These are phyloP conservation scores for Claviceps arundinis DNA, from an alignment of 2,329 filamentous ascomycete genomes.

Conservation along the genomic window DNA sequence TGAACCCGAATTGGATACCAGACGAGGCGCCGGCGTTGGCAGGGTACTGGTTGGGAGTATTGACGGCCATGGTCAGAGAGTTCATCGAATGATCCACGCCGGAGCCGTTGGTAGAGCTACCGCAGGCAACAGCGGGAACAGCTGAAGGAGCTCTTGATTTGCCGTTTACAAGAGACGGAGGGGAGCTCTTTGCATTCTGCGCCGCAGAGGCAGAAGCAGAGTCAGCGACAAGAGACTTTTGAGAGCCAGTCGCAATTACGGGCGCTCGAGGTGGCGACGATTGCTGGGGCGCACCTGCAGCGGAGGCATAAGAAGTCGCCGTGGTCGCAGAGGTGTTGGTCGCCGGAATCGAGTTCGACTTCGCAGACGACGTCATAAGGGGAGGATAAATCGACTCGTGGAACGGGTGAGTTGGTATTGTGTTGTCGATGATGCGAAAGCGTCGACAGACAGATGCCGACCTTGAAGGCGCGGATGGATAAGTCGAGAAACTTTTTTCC, in stretches of 20 bases:
- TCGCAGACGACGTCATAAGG: slow-evolving; percentile 49
- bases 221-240: slow-evolving; percentile 40
- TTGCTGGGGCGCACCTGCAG: slow-evolving; percentile 51
- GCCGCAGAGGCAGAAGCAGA: slow-evolving; percentile 33
- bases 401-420: background rate
- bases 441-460: background rate
- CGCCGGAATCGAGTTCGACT: slow-evolving; percentile 42
- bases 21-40: slow-evolving; percentile 59
- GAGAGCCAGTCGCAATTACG: slow-evolving; percentile 45
- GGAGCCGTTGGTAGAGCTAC: slow-evolving; percentile 55
- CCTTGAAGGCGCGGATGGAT: slow-evolving; percentile 5
- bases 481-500: background rate
- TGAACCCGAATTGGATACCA: slow-evolving; percentile 72
- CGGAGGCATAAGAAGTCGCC: slow-evolving; percentile 53
- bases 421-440: background rate
- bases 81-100: slow-evolving; percentile 67
- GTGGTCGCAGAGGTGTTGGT: slow-evolving; percentile 43
- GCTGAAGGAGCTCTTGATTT: slow-evolving; percentile 58
- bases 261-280: slow-evolving; percentile 43
- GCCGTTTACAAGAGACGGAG: slow-evolving; percentile 75
- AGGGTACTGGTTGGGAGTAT: slow-evolving; percentile 60
- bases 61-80: slow-evolving; percentile 81
- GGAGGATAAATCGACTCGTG: slow-evolving; percentile 6
- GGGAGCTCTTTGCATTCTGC: slow-evolving; percentile 49
- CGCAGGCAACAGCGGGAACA: slow-evolving; percentile 52